phyloP scores from a whole-genome alignment of 768 basidiomycete species.

The Mycena amicta region DNA sequence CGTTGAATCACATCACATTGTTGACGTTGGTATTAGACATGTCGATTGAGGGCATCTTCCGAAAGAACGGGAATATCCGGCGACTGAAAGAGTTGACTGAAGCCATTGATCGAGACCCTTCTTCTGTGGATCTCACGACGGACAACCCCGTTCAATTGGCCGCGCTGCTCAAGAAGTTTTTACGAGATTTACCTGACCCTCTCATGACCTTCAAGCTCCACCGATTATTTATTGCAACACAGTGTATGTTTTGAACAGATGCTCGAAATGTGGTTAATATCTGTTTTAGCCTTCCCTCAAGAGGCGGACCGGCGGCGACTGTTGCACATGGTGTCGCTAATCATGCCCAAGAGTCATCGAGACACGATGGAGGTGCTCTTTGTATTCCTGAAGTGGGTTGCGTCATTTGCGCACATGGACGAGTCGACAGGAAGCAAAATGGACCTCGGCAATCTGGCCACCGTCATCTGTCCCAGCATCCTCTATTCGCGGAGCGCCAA shows the following conservation, averaged over 20 bases:
- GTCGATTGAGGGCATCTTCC: constrained; percentile 98
- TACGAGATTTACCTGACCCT: constrained; percentile 95
- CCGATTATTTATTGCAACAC: constrained; percentile 82
- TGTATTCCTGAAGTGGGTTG: constrained; percentile 99
- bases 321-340: constrained; percentile 81
- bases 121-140: constrained; percentile 86
- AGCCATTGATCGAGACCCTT: constrained; percentile 91
- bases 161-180: constrained; percentile 94
- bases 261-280: not conserved
- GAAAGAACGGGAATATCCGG: constrained; percentile 97
- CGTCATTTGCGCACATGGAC: constrained; percentile 97
- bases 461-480: constrained; percentile 98
- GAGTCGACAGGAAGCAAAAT: constrained; percentile 98
- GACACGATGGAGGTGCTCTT: constrained; percentile 98
- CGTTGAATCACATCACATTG: not conserved
- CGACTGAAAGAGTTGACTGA: constrained; percentile 90
- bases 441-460: constrained; percentile 94
- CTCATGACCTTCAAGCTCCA: constrained; percentile 94
- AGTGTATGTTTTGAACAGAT: constrained; percentile 58
- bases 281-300: constrained; percentile 61
- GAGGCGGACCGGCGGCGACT: constrained; percentile 80
- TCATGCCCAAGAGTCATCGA: constrained; percentile 91
- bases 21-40: constrained; percentile 63
- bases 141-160: constrained; percentile 98
- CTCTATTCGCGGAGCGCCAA: constrained; percentile 87